These are phyloP conservation scores for Penicillium antarcticum DNA, from an alignment of 495 filamentous ascomycete species.

Conservation along the genomic window DNA sequence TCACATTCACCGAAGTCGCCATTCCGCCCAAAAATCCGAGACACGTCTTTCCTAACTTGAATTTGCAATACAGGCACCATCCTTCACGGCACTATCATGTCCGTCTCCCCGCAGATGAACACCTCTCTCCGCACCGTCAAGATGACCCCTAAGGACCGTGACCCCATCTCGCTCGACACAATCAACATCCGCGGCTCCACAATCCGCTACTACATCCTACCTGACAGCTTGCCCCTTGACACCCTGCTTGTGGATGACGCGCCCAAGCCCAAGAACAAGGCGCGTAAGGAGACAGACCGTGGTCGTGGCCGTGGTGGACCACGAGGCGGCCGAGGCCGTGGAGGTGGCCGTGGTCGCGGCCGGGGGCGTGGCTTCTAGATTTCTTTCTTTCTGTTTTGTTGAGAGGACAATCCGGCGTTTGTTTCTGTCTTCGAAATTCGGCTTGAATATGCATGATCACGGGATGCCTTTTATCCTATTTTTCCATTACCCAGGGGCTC, in stretches of 20 bases:
- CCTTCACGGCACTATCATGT: constrained; percentile 91
- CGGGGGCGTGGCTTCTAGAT: constrained; percentile 50
- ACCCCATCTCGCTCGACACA: constrained; percentile 82
- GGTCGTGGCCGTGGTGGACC: constrained; percentile 57
- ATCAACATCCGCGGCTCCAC: constrained; percentile 94
- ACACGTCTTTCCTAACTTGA: background rate
- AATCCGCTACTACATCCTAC: constrained; percentile 90
- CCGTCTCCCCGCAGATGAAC: constrained; percentile 97
- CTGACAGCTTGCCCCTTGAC: constrained; percentile 90
- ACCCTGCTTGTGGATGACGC: constrained; percentile 93
- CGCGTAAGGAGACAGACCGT: constrained; percentile 82
- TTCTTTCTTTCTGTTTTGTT: constrained; percentile 14
- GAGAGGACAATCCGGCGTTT: constrained; percentile 25
- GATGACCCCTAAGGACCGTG: constrained; percentile 85
- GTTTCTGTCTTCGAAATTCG: constrained; percentile 21
- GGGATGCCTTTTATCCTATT: constrained; percentile 16
- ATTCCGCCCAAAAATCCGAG: constrained; percentile 7
- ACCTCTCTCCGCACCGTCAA: constrained; percentile 89
- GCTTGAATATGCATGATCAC: constrained; percentile 26
- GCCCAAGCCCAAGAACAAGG: constrained; percentile 99
- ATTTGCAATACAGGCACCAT: constrained; percentile 66
- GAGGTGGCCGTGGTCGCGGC: constrained; percentile 65
- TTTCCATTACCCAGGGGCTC: constrained; percentile 14
- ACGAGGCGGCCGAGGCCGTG: constrained; percentile 54
- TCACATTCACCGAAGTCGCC: background rate